Evolutionary conservation across 2,329 filamentous ascomycete species (phyloP).

Genomic region (Nigrograna mackinnonii): DNA sequence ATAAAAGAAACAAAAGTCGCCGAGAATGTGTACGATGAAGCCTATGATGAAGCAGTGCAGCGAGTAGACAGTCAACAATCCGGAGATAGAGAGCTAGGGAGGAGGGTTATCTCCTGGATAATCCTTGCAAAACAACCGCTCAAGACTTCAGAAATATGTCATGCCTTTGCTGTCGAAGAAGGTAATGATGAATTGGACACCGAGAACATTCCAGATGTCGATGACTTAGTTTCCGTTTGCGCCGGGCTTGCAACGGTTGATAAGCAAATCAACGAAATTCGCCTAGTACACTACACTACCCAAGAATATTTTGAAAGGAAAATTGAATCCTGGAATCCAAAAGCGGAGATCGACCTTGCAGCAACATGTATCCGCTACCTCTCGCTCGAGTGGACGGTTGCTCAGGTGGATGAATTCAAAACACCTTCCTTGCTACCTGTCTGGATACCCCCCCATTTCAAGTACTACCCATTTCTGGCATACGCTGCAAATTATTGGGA

Average conservation of each 20-base stretch:
- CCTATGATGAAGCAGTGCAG: conserved; percentile 49
- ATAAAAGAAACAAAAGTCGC: too few species aligned
- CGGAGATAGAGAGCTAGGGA: conserved; percentile 41
- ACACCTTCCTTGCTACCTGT: too few species aligned
- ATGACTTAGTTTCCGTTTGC: conserved; percentile 20
- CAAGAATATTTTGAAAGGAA: conserved; percentile 32
- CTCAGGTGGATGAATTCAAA: conserved; percentile 3
- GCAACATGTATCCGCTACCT: conserved; percentile 32
- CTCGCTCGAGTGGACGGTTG: conserved; percentile 6
- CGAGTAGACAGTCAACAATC: conserved; percentile 44
- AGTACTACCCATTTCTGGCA: too few species aligned
- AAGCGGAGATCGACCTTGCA: conserved; percentile 20
- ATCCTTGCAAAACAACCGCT: conserved; percentile 13
- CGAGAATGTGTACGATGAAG: conserved; percentile 34
- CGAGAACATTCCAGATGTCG: conserved; percentile 13
- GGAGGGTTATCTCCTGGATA: conserved; percentile 20
- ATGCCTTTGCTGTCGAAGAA: conserved; percentile 15
- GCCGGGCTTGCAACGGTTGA: conserved; percentile 36
- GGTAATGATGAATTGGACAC: conserved; percentile 7
- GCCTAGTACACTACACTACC: conserved; percentile 32
- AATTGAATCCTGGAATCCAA: conserved; percentile 21
- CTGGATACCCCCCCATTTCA: too few species aligned
- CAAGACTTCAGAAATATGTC: conserved; percentile 12
- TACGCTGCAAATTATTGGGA: conserved; percentile 7
- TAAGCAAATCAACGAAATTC: conserved; percentile 23